A percentile compares a stretch with the other conserved stretches of the same genome.
phyloP scores from a whole-genome alignment of 164 flowering plant genomes.

The Pachysandra terminalis region DNA sequence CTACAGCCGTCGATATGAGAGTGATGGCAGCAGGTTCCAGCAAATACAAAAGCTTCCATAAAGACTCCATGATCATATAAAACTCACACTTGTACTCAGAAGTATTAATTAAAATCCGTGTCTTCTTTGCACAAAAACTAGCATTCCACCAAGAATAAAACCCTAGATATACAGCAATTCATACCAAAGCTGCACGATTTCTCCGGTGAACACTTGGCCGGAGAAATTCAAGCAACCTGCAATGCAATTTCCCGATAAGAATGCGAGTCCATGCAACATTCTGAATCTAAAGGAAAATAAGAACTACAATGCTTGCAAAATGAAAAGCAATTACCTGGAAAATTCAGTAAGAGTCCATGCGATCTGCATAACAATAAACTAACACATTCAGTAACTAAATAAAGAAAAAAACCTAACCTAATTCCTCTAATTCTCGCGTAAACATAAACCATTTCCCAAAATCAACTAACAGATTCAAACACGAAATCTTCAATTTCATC shows the following conservation, averaged over 20 bases:
- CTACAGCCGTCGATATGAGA: constrained; percentile 75
- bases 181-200: constrained; percentile 19
- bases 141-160: neutral
- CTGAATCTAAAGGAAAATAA: too few species aligned
- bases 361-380: neutral
- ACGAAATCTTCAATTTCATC: neutral
- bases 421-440: neutral
- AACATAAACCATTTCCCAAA: neutral
- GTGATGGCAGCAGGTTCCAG: constrained; percentile 80
- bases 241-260: constrained; percentile 3
- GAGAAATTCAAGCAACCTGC: constrained; percentile 32
- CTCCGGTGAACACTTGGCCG: constrained; percentile 1
- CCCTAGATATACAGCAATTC: too few species aligned
- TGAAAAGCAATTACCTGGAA: neutral
- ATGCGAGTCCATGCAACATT: neutral
- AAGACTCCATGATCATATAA: constrained; percentile 52
- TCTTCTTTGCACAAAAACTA: neutral
- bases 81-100: constrained; percentile 1
- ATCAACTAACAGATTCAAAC: neutral
- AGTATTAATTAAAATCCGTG: neutral
- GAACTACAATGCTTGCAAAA: neutral
- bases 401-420: neutral
- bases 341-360: neutral
- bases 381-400: neutral
- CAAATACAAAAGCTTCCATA: constrained; percentile 73